Evolutionary conservation across 1,284 basidiomycete species (phyloP).

Genomic region (Pseudozyma sp.): DNA sequence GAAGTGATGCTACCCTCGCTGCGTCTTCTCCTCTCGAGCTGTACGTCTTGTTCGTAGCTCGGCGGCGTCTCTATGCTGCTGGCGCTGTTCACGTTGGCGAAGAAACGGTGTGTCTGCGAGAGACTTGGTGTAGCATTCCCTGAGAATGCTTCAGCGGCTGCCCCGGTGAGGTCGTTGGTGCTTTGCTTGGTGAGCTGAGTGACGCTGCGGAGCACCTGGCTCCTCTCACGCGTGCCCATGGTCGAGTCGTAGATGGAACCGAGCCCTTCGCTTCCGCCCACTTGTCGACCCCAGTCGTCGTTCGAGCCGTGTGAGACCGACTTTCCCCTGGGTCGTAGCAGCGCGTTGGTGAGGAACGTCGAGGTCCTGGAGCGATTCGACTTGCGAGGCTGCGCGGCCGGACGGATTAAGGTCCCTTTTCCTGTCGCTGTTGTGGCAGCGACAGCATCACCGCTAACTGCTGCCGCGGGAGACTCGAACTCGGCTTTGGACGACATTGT

Average conservation of each 20-base stretch:
- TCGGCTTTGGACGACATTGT: slow-evolving; percentile 36
- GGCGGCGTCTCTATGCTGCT: slow-evolving; percentile 30
- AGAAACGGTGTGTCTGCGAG: slow-evolving; percentile 19
- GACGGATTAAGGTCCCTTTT: background rate
- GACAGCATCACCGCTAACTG: background rate
- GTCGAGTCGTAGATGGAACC: slow-evolving; percentile 35
- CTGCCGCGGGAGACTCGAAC: slow-evolving; percentile 9
- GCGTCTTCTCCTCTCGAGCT: slow-evolving; percentile 16
- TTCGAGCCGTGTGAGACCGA: slow-evolving; percentile 8
- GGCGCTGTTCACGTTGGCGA: slow-evolving; percentile 8
- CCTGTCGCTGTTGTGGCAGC: background rate
- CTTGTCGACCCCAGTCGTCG: slow-evolving; percentile 41
- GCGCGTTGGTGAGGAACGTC: slow-evolving; percentile 22
- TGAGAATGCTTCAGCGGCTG: slow-evolving; percentile 34
- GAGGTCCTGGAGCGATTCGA: slow-evolving; percentile 26
- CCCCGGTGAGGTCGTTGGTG: slow-evolving; percentile 30
- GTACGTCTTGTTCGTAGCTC: slow-evolving; percentile 22
- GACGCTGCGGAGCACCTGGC: slow-evolving; percentile 46
- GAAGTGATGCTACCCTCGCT: slow-evolving; percentile 36
- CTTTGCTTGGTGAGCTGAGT: slow-evolving; percentile 38
- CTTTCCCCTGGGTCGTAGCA: slow-evolving; percentile 25
- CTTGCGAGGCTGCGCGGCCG: slow-evolving; percentile 20
- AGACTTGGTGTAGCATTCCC: slow-evolving; percentile 14
- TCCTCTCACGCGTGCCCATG: slow-evolving; percentile 34
- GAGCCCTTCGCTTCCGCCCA: slow-evolving; percentile 47